These are phyloP conservation scores for Centrapalus pauciflorus DNA, from an alignment of 129 eudicot genomes.

Conservation along the genomic window DNA sequence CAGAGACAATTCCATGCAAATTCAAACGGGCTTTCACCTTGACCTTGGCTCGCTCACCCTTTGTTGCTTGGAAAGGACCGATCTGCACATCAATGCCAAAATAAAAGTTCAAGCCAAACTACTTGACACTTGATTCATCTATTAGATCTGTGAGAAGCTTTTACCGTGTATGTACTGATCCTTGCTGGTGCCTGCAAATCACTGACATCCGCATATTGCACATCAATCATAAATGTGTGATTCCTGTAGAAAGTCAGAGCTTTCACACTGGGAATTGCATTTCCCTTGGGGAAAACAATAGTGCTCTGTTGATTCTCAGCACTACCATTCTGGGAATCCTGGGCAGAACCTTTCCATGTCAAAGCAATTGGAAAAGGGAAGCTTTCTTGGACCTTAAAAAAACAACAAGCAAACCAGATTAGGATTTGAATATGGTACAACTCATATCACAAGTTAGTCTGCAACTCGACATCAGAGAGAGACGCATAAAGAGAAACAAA, in stretches of 20 bases:
- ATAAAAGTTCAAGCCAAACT: background rate
- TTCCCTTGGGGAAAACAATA: conserved; percentile 84
- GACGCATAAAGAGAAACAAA: background rate
- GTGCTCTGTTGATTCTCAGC: conserved; percentile 63
- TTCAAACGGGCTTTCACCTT: conserved; percentile 78
- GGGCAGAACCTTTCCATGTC: conserved; percentile 72
- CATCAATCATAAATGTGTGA: conserved; percentile 67
- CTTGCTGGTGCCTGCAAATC: conserved; percentile 81
- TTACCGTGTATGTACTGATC: conserved; percentile 87
- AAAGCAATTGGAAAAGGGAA: conserved; percentile 79
- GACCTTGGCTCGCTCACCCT: conserved; percentile 65
- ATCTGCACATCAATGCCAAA: conserved; percentile 40
- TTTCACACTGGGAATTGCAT: conserved; percentile 71
- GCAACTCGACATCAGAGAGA: background rate
- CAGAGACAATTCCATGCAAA: conserved; percentile 79
- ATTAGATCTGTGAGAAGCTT: too few species aligned
- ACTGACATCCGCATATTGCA: conserved; percentile 74
- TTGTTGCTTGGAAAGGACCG: conserved; percentile 84
- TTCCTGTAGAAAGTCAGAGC: conserved; percentile 68
- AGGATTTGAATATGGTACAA: background rate
- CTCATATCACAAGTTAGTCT: background rate
- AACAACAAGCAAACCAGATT: background rate
- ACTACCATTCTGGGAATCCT: conserved; percentile 53
- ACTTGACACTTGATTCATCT: background rate
- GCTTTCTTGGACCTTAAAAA: conserved; percentile 80